Evolutionary conservation across 257 asterid genomes (phyloP).

Genomic region (Lycium ferocissimum): DNA sequence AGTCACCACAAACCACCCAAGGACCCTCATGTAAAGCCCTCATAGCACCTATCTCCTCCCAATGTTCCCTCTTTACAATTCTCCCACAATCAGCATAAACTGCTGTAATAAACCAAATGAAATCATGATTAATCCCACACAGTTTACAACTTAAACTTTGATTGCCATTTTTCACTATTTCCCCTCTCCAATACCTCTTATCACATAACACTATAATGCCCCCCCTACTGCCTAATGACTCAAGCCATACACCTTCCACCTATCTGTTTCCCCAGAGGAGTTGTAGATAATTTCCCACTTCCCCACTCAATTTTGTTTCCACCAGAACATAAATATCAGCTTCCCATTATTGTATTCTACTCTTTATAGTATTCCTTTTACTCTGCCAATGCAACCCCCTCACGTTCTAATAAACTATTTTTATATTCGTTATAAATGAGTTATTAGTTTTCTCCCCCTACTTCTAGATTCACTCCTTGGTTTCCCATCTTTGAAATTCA

Average conservation of each 20-base stretch:
- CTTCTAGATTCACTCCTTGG: not conserved
- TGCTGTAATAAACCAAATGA: not conserved
- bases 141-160: not conserved
- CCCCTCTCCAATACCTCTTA: not conserved
- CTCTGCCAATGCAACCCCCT: not conserved
- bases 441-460: no score
- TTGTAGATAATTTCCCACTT: no score
- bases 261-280: not conserved
- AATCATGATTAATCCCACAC: not conserved
- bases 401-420: not conserved
- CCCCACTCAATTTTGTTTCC: not conserved
- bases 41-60: not conserved
- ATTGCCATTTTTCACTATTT: not conserved
- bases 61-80: not conserved
- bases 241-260: not conserved
- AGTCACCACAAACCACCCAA: no score
- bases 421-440: not conserved
- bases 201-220: not conserved
- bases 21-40: not conserved
- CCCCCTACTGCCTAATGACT: not conserved
- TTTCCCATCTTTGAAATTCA: not conserved
- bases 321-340: not conserved
- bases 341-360: not conserved
- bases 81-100: not conserved
- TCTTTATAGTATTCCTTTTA: no score